Base-by-base conservation (phyloP, 2,329 filamentous ascomycete genomes). In the Nemania bipapillata region DNA sequence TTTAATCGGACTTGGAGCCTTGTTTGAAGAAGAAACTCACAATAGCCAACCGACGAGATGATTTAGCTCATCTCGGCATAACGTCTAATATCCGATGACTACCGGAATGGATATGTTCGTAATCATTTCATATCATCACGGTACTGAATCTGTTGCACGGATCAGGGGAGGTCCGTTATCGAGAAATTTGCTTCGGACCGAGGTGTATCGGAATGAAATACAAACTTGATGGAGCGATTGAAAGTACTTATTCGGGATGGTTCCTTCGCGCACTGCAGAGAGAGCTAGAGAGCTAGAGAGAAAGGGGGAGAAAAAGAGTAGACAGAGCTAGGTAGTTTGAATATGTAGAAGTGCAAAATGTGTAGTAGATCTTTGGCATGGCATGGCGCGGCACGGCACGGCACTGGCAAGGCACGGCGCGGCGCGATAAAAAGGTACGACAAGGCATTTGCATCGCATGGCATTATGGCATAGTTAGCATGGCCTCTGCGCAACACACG, bases 281-380 rank as follows among this genome's bases (percentile, higher is more conserved):
- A n/a, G n/a, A n/a, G n/a, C n/a, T n/a, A 12, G 20, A 20, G 7
- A 11, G 24, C 28, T 24, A n/a, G 22, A 42, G 20, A 42, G 3
- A 11, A 17, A 28, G 30, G 8, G 12, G 28, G 28, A 52, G 7
- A 40, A 54, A 68, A 63, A 30, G 24, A 63, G 57, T n/a, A 5
- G 37, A 53, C n/a, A n/a, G 60, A 40, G n/a, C n/a, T 32, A 35
- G 65, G 32, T 22, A 68, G 52, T 68, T 70, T 70, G 68, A 70
- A 70, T 70, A 70, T 63, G 65, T 57, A 63, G 47, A 62, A 45
- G 26, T 35, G 55, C 26, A 66, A 60, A 65, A 65, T 65, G 62
- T 68, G 68, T 63, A 66, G 65, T 68, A 70, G 55, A 68, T 63
- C 53, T 65, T n/a, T 59, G 65, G 61, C 57, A 63, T 63, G 66